Evolutionary conservation across 805 yeast species (phyloP), one percentile per base, ranked within the genome.

Genomic region (Monosporozyma yasuniensis): DNA sequence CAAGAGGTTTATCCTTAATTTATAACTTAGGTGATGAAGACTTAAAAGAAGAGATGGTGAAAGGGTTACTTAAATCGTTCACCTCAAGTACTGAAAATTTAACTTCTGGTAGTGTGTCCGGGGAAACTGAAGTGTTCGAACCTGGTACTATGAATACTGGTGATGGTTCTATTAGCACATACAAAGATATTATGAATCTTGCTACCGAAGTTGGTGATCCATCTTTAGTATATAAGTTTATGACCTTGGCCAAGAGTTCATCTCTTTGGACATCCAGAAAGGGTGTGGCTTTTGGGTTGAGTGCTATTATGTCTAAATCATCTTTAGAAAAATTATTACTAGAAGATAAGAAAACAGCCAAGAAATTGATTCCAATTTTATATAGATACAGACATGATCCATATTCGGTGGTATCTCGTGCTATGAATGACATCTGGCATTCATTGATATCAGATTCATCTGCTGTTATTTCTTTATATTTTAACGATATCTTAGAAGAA

Each of bases 201-300:
- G 97, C 99, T 0, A 80, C 93, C 1, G 99, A 91, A 61, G 95
- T 89, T 9, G 98, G 98, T 27, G 96, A 91, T 66, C 96, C 98
- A 12, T 79, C 93, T 56, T 75, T 91, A 55, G 96, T 91, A 4
- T 91, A 91, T 67, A 87, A 88, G 61, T 91, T 91, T 64, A 88
- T 91, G 96, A 81, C 96, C 0, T 69, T 91, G 50, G 95, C 97
- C 0, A 83, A 87, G 54, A 83, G 83, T 47, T 87, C 96, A 0
- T 81, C 93, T 0, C 67, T 90, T 19, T 91, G 99, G 99, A 79
- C 95, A 0, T 86, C 96, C 0, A 74, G 96, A 63, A 87, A 86
- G 56, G 99, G 98, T 47, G 81, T 89, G 59, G 98, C 98, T 0
- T 91, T 87, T 70, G 97, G 98, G 0, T 72, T 91, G 35, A 91